A percentile compares a stretch with the other conserved stretches of the same genome.
Evolutionary conservation across 352 stramenopile genomes (phyloP).

Genomic region (Phytopythium ostracodes): DNA sequence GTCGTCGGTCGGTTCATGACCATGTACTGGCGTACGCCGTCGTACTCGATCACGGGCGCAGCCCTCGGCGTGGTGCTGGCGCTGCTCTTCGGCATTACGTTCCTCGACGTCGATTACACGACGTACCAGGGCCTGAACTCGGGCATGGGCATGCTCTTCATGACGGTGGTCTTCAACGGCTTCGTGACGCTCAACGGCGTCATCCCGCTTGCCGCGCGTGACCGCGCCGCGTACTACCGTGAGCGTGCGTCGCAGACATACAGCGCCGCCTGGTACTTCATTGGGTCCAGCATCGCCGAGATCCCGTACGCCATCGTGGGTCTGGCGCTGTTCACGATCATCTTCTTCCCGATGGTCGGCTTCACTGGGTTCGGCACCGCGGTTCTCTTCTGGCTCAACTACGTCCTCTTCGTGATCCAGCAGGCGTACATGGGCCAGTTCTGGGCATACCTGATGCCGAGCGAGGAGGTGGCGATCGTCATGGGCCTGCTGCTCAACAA

Average conservation of each 20-base stretch:
- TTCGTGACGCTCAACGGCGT: constrained; percentile 59
- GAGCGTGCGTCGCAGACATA: constrained; percentile 78
- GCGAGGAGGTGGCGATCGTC: constrained; percentile 14
- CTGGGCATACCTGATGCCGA: constrained; percentile 9
- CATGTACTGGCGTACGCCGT: constrained; percentile 48
- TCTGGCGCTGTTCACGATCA: constrained; percentile 13
- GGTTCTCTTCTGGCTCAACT: constrained; percentile 14
- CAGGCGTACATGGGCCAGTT: constrained; percentile 21
- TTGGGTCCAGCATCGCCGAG: constrained; percentile 60
- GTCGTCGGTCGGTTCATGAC: constrained; percentile 14
- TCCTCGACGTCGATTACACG: constrained; percentile 25
- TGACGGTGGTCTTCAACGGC: constrained; percentile 66
- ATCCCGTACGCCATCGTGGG: constrained; percentile 15
- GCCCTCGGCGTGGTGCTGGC: constrained; percentile 46
- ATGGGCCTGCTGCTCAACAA: constrained; percentile 15
- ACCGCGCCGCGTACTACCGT: constrained; percentile 55
- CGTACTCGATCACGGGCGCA: constrained; percentile 69
- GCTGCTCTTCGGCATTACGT: constrained; percentile 63
- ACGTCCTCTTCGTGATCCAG: constrained; percentile 12
- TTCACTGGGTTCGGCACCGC: constrained; percentile 12
- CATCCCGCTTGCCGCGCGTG: constrained; percentile 54
- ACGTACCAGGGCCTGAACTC: constrained; percentile 28
- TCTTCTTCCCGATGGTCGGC: constrained; percentile 25
- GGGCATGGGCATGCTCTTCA: constrained; percentile 40
- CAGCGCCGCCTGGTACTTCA: constrained; percentile 44